Evolutionary conservation across 2,329 filamentous ascomycete genomes (phyloP), one percentile per base, ranked within the genome.

Genomic region (Phaeosphaeriaceae sp.): DNA sequence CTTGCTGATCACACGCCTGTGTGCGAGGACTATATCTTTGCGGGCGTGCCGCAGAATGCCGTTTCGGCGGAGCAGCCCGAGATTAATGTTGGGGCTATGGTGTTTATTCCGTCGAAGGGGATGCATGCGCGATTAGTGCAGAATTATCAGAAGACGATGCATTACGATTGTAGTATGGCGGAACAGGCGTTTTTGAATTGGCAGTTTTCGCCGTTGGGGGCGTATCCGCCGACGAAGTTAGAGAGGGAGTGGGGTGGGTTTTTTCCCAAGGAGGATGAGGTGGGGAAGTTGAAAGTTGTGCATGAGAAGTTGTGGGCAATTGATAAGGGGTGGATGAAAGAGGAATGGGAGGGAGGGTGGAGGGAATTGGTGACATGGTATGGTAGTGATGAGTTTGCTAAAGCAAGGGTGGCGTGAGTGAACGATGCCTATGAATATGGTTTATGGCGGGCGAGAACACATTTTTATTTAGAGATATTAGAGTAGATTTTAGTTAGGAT

Each of bases 171-270:
- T 16, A 43, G 58, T 13, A 65, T 68, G 64, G 66, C 66, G 0
- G 70, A 71, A 47, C 70, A 73, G 45, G 67, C 67, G 2, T 70
- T 70, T 23, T 32, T 73, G 7, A 70, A 69, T 23, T 69, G 69
- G 66, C 62, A 70, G 36, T 73, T 71, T 41, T 47, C 53, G 6
- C 42, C 53, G 1, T 52, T 62, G 1, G 63, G 67, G 0, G 64
- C 68, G 4, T 72, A 66, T 42, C 68, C 70, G 2, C 52, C 58
- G 3, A 60, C 55, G 1, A 37, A 38, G 28, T 39, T 72, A 20
- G 58, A 63, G 3, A 55, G 67, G 20, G 42, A 61, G 41, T 73
- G 63, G 56, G 68, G 67, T 6, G 68, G 61, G 0, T 65, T 63
- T 32, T 70, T 67, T 15, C 62, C 56, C 2, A 40, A 53, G 1